These are phyloP conservation scores for Xylariaceae sp. DNA, from an alignment of 2,329 filamentous ascomycete species.

Conservation along the genomic window DNA sequence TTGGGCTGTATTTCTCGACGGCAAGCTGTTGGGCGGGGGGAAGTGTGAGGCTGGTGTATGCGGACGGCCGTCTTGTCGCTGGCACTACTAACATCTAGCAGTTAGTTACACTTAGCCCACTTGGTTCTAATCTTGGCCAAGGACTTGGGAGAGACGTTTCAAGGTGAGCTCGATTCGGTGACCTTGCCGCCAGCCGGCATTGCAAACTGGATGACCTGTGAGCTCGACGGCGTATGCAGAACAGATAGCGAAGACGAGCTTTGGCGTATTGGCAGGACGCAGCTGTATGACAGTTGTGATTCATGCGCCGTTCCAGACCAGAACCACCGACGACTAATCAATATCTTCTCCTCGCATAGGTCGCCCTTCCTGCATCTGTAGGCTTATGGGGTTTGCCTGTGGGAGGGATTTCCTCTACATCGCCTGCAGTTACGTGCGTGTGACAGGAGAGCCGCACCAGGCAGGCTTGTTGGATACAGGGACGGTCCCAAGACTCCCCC, in stretches of 20 bases:
- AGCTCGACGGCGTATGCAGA: neutral
- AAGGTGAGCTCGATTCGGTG: neutral
- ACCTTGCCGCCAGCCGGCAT: neutral
- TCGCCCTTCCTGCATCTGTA: slow-evolving; percentile 3
- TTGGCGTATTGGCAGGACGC: neutral
- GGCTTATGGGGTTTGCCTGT: slow-evolving; percentile 1
- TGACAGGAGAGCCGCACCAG: slow-evolving; percentile 17
- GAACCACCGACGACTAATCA: neutral
- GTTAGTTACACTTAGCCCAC: neutral
- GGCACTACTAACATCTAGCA: slow-evolving; percentile 9
- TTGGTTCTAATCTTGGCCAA: neutral
- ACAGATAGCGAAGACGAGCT: neutral
- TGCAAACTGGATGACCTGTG: neutral
- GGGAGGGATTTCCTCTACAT: slow-evolving; percentile 7
- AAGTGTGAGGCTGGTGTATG: slow-evolving; percentile 23
- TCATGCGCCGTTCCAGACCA: neutral
- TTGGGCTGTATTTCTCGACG: slow-evolving; percentile 16
- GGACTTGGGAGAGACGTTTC: neutral
- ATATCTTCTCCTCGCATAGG: neutral
- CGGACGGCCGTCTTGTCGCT: slow-evolving; percentile 21
- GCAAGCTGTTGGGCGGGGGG: slow-evolving; percentile 18
- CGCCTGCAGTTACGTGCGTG: slow-evolving; percentile 11
- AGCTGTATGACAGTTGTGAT: slow-evolving; percentile 2
- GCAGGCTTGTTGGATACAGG: slow-evolving; percentile 13
- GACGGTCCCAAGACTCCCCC: slow-evolving; percentile 1